Base-by-base conservation (phyloP, 2,329 filamentous ascomycete genomes). In the Hypocreales sp. region DNA sequence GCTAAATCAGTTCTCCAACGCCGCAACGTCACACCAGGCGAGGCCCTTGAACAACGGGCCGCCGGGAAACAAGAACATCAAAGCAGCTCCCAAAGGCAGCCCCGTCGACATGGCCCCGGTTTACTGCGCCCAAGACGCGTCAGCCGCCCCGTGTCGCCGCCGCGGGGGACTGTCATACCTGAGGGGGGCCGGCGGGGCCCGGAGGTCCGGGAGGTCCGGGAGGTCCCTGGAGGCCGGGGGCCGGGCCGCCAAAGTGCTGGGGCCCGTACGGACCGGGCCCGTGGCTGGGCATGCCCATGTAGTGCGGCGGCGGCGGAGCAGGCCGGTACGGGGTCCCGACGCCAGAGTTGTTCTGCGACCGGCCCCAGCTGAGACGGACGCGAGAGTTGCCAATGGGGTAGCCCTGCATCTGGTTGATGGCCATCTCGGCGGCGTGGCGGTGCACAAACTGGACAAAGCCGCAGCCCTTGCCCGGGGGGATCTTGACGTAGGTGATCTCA, bases 381-480 rank as follows among this genome's bases (percentile, higher is more conserved):
- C 90, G 84, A 25, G 87, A 95, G 67, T 98, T 98, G 30, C 90
- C 90, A 46, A 98, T 98, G 15, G 90, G 90, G 53, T 98, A 98
- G 35, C 90, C 90, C 60, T 98, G 90, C 90, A 98, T 98, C 61
- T 98, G 90, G 62, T 98, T 98, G 70, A 98, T 98, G 41, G 90
- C 90, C 90, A 98, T 98, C 63, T 98, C 90, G 10, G 90, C 90
- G 28, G 90, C 90, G 48, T 98, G 90, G 40, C 90, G 84, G 62
- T 98, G 90, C 31, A 98, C 90, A 45, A 98, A 98, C 58, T 98
- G 90, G 33, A 98, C 90, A 50, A 98, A 98, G 32, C 90, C 90
- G 48, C 90, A 98, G 42, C 90, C 90, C 72, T 98, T 98, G 61
- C 90, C 90, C 38, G 90, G 87, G 29, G 90, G 90, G 33, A 98